A percentile compares a stretch with the other conserved stretches of the same genome.
These are phyloP conservation scores for Magnaporthiopsis incrustans DNA, from an alignment of 2,329 filamentous ascomycete genomes.

Conservation along the genomic window DNA sequence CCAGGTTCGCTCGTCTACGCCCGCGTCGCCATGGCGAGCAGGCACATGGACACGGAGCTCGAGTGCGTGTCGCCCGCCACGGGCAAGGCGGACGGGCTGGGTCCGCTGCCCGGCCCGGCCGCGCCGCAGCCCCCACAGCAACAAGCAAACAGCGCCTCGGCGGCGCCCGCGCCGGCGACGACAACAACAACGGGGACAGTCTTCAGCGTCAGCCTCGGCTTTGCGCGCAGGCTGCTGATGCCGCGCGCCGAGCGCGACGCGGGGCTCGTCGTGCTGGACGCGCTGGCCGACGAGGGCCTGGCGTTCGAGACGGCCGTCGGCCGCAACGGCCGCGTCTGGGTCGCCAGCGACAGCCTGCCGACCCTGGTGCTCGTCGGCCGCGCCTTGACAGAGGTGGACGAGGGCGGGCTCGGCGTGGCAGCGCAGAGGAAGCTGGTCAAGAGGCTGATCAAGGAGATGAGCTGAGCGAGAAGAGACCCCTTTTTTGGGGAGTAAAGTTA, in stretches of 20 bases:
- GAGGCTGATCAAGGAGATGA: constrained; percentile 53
- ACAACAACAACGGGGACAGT: constrained; percentile 56
- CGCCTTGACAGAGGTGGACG: constrained; percentile 71
- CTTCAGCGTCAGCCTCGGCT: constrained; percentile 68
- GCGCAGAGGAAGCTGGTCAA: constrained; percentile 64
- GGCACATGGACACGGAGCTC: constrained; percentile 81
- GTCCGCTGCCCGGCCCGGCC: constrained; percentile 54
- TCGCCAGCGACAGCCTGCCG: constrained; percentile 26
- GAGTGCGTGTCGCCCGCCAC: constrained; percentile 83
- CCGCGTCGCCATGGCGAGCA: constrained; percentile 67
- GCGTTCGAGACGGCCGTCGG: constrained; percentile 92
- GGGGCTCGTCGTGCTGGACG: constrained; percentile 66
- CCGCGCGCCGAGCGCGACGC: constrained; percentile 53
- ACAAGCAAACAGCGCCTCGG: neutral
- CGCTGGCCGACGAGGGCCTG: constrained; percentile 65
- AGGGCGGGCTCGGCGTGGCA: constrained; percentile 52
- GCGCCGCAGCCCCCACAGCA: neutral
- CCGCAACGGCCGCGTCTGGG: constrained; percentile 87
- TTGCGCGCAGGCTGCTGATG: constrained; percentile 73
- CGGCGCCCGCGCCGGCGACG: constrained; percentile 49
- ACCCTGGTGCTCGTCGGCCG: constrained; percentile 71
- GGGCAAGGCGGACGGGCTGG: constrained; percentile 81
- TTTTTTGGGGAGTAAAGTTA: no score
- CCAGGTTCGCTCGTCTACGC: constrained; percentile 81
- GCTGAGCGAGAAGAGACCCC: constrained; percentile 23